Base-by-base conservation (phyloP, 345 rosid genomes). In the Cardiospermum halicacabum region DNA sequence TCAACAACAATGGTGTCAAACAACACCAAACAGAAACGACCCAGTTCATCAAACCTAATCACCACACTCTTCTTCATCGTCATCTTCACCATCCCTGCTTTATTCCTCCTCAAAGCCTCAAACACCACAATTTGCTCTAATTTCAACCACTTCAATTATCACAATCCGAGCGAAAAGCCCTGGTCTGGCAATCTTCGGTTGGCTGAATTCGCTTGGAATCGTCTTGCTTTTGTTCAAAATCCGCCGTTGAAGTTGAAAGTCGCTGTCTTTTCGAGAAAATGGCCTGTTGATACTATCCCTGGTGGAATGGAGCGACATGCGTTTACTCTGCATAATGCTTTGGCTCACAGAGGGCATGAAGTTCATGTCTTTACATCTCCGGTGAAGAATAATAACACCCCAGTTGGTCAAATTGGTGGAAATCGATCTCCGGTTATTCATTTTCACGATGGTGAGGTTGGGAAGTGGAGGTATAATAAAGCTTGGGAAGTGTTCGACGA, bases 261-360 rank as follows among this genome's bases (percentile, higher is more conserved):
- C 13, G 99, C 99, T 0, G 97, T 89, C 24, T 94, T 94, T 74
- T 85, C 96, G 18, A 68, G 99, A 22, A 94, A 94, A 73, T 94
- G 97, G 99, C 99, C 99, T 0, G 40, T 82, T 0, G 87, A 87
- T 0, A 68, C 95, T 0, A 63, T 74, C 37, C 99, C 97, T 0
- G 99, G 97, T 0, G 99, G 99, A 51, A 94, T 94, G 99, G 99
- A 94, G 67, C 92, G 96, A n/a, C 99, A 94, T 1, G 99, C 99
- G 25, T 65, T 74, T 60, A 85, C 97, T 21, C 80, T 94, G 11
- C 91, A 94, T 64, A 77, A 85, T 0, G 91, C 88, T 30, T 75
- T 94, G 37, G 86, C 99, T 8, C 79, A 69, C 10, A 81, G 95
- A 6, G 99, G 99, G 11, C 99, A 94, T 61, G 75, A 65, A 5